phyloP scores from a whole-genome alignment of 805 yeast genomes.

The Ogataea minuta region DNA sequence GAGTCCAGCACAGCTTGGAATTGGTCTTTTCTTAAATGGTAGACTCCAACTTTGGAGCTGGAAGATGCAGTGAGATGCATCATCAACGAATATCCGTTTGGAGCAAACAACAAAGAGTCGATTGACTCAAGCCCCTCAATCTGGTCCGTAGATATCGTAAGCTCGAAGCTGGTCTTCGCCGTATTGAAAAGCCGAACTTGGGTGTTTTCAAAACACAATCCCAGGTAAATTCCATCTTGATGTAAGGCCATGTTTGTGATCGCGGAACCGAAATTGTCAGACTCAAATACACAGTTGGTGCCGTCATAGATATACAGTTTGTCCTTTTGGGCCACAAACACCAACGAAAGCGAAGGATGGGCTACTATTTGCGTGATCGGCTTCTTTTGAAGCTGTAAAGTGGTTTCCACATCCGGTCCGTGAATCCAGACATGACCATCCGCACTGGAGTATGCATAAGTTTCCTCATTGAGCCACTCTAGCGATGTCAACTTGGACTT shows the following conservation, averaged over 20 bases:
- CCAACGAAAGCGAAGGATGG: conserved; percentile 14
- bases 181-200: conserved; percentile 40
- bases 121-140: conserved; percentile 19
- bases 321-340: conserved; percentile 16
- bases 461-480: conserved; percentile 13
- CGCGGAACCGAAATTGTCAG: conserved; percentile 5
- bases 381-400: conserved; percentile 6
- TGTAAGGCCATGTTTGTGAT: conserved; percentile 28
- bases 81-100: conserved; percentile 62
- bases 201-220: conserved; percentile 36
- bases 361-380: conserved; percentile 8
- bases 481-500: conserved; percentile 7
- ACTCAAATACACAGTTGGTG: conserved; percentile 5
- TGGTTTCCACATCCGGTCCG: conserved; percentile 2
- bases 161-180: conserved; percentile 36
- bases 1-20: conserved; percentile 9
- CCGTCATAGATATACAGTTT: conserved; percentile 12
- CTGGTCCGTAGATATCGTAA: conserved; percentile 29
- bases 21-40: conserved; percentile 25
- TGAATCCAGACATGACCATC: conserved; percentile 7
- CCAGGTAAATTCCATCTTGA: conserved; percentile 38
- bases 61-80: conserved; percentile 12
- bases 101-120: conserved; percentile 47
- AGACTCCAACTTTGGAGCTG: conserved; percentile 18
- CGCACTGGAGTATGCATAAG: conserved; percentile 7